phyloP scores from a whole-genome alignment of 139 green algal genomes.

The Astrephomene gubernaculifera region DNA sequence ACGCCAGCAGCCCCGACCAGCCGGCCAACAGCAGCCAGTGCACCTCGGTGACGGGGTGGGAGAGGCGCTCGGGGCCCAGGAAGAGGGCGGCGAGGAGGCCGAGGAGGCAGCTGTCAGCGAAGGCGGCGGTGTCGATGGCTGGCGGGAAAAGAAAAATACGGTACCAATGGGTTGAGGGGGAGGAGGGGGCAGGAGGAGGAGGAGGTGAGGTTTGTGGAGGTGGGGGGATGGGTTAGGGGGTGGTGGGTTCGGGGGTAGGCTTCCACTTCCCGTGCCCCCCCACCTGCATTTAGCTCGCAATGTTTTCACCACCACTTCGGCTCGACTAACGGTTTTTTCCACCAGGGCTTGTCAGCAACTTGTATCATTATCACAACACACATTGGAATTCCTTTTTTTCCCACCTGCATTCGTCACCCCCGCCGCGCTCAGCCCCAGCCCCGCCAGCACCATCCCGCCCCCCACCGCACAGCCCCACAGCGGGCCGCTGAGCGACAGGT shows the following conservation, averaged over 20 bases:
- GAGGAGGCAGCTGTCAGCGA: conserved; percentile 63
- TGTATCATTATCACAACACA: no score
- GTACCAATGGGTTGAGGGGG: not conserved
- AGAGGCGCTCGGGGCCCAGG: conserved; percentile 47
- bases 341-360: no score
- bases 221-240: not conserved
- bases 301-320: no score
- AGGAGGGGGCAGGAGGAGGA: not conserved
- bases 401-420: conserved; percentile 4
- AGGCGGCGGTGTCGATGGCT: conserved; percentile 71
- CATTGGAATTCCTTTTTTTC: no score
- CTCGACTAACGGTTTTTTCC: no score
- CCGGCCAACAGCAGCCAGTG: conserved; percentile 80
- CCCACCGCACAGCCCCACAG: conserved; percentile 60
- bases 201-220: not conserved
- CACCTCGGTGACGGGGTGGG: conserved; percentile 56
- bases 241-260: not conserved
- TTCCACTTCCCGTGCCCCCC: no score
- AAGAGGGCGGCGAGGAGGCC: conserved; percentile 44
- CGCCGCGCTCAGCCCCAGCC: conserved; percentile 52
- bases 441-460: conserved; percentile 61
- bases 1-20: conserved; percentile 81
- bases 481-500: conserved; percentile 61
- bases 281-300: no score
- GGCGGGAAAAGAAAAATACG: no score